phyloP scores from a whole-genome alignment of 2,329 filamentous ascomycete species.

The Fusarium sp. region DNA sequence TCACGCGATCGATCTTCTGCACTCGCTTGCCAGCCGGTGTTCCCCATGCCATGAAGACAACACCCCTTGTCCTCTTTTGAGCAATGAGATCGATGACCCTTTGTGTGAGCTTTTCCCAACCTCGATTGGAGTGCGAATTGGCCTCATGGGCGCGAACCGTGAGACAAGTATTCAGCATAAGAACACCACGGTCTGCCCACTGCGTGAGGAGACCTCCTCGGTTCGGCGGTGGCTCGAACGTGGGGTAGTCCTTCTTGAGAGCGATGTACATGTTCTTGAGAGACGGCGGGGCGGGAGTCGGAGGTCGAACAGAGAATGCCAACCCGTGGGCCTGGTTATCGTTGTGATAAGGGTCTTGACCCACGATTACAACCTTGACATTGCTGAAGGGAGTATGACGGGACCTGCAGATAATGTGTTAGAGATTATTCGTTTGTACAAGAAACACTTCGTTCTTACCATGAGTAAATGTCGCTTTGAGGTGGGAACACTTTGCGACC shows the following conservation, averaged over 20 bases:
- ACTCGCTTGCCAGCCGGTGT: conserved; percentile 85
- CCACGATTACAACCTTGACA: conserved; percentile 93
- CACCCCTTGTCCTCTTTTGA: conserved; percentile 79
- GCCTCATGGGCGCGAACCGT: conserved; percentile 92
- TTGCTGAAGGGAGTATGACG: conserved; percentile 88
- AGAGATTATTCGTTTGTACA: conserved; percentile 16
- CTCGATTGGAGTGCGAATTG: conserved; percentile 85
- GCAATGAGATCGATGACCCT: conserved; percentile 90
- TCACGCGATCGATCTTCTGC: conserved; percentile 75
- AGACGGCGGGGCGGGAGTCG: conserved; percentile 88
- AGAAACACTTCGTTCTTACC: conserved; percentile 66
- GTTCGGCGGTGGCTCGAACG: conserved; percentile 80
- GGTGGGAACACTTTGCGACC: conserved; percentile 90
- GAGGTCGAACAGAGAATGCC: conserved; percentile 93
- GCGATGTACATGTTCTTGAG: conserved; percentile 94
- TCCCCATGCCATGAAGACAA: conserved; percentile 97
- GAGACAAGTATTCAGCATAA: conserved; percentile 94
- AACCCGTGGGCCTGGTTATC: conserved; percentile 95
- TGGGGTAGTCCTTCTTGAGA: conserved; percentile 88
- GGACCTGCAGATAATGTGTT: conserved; percentile 72
- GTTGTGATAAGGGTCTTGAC: conserved; percentile 98
- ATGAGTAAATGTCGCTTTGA: conserved; percentile 90
- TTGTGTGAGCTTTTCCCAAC: conserved; percentile 95
- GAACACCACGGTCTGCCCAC: conserved; percentile 93
- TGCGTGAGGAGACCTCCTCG: conserved; percentile 86